Evolutionary conservation across 2,329 filamentous ascomycete species (phyloP).

Genomic region (Aspergillus ruber): DNA sequence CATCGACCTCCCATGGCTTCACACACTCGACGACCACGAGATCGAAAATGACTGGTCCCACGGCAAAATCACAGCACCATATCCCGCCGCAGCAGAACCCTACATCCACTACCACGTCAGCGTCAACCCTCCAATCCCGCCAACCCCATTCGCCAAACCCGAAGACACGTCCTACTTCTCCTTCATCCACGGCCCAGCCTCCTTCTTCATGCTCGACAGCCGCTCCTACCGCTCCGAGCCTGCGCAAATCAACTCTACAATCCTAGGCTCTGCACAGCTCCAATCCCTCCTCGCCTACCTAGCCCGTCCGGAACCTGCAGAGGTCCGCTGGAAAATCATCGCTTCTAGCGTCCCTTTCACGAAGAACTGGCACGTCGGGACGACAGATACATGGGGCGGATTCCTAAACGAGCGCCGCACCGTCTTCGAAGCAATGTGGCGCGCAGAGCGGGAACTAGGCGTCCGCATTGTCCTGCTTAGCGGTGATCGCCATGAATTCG

Average conservation of each 20-base stretch:
- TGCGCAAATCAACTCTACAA: conserved; percentile 60
- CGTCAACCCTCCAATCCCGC: conserved; percentile 66
- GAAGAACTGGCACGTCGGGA: conserved; percentile 91
- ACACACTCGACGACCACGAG: conserved; percentile 94
- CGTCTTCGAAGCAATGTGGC: conserved; percentile 90
- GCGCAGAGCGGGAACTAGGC: conserved; percentile 62
- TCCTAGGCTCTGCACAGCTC: conserved; percentile 76
- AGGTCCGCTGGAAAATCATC: conserved; percentile 89
- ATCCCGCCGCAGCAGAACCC: conserved; percentile 71
- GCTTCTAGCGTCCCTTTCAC: conserved; percentile 90
- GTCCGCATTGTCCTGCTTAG: conserved; percentile 76
- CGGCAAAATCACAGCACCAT: conserved; percentile 72
- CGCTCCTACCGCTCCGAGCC: conserved; percentile 67
- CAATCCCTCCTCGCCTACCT: conserved; percentile 74
- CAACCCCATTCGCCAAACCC: conserved; percentile 45
- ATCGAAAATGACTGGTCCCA: conserved; percentile 87
- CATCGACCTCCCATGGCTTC: conserved; percentile 77
- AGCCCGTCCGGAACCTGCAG: conserved; percentile 61
- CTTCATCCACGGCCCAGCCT: conserved; percentile 82
- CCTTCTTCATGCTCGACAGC: conserved; percentile 93
- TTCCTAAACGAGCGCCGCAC: conserved; percentile 73
- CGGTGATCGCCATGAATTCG: conserved; percentile 95
- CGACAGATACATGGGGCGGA: conserved; percentile 87
- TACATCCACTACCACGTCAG: conserved; percentile 81
- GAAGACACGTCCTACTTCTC: conserved; percentile 73